Percentiles rank a stretch among this genome's conserved stretches.
Conservation (phyloP, 768 basidiomycete genomes). For the Pisolithus sp. region DNA sequence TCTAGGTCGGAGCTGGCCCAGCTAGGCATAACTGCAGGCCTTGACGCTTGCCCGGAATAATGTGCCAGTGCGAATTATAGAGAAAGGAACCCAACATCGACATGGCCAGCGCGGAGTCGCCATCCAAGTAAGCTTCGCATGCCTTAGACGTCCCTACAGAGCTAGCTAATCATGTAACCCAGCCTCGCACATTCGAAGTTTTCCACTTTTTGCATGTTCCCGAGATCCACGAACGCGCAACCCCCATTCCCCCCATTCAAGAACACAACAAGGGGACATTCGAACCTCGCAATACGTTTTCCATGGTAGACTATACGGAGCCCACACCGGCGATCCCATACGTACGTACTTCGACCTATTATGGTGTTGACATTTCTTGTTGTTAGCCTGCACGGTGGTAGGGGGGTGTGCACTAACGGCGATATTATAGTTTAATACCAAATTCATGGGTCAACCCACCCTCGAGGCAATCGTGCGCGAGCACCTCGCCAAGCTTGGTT, state of each 20-base stretch:
- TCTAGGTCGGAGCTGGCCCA: constrained; percentile 16
- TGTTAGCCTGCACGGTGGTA: no score
- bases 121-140: constrained; percentile 1
- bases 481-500: constrained; percentile 18
- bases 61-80: constrained; percentile 21
- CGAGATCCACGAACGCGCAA: constrained; percentile 30
- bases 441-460: constrained; percentile 18
- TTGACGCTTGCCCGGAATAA: constrained; percentile 16
- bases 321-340: constrained; percentile 23
- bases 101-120: constrained; percentile 2
- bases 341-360: constrained; percentile 6
- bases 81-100: constrained; percentile 2
- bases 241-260: constrained; percentile 20
- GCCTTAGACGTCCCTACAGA: no score
- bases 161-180: neutral
- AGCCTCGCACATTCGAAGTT: constrained; percentile 42
- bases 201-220: constrained; percentile 35
- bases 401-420: neutral
- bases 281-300: constrained; percentile 10
- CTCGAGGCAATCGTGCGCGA: constrained; percentile 23
- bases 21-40: constrained; percentile 19
- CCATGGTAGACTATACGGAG: constrained; percentile 5
- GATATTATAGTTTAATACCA: constrained; percentile 6
- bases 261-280: constrained; percentile 27
- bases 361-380: no score